Base-by-base conservation (phyloP, 1,284 basidiomycete species). In the Cutaneotrichosporon daszewskae region DNA sequence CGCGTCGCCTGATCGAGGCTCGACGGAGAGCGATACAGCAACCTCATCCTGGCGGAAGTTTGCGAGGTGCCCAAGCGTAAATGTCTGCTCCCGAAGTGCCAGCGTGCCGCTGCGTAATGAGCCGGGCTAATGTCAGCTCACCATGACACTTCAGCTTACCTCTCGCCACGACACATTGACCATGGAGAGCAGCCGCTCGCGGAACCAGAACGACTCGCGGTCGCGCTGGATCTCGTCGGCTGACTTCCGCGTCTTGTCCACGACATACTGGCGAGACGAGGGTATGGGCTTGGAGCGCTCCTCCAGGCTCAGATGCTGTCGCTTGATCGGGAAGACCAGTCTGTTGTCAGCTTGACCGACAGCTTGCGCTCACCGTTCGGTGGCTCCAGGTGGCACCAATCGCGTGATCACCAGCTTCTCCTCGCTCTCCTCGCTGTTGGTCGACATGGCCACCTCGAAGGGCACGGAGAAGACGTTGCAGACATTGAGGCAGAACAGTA, bases 161-260 rank as follows among this genome's bases (percentile, higher is more conserved):
- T 96, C 90, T 58, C 77, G 79, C 92, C 92, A 97, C 12, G 73
- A 75, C 9, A 83, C 84, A 16, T 71, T 73, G 6, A 95, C 66
- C 32, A 74, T 72, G 32, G 78, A 77, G 57, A 95, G 79, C 11
- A 97, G 72, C 51, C 83, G 80, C 64, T 97, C 87, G 23, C 91
- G 78, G 62, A 91, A 92, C 94, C 92, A 97, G 72, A 97, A 97
- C 13, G 91, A 66, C 59, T 87, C 83, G 26, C 82, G 76, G 56
- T 85, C 82, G 9, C 74, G 62, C 28, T 72, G 74, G 49, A 83
- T 77, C 57, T 88, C 83, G 32, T 70, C 70, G 4, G 72, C 64
- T 1, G 81, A 78, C 41, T 85, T 72, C 43, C 76, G 77, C 10
- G 82, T 78, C 59, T 86, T 86, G 17, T 82, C 78, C 0, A 96